These are phyloP conservation scores for Debaryomyces subglobosus DNA, from an alignment of 1,139 yeast genomes.

Conservation along the genomic window DNA sequence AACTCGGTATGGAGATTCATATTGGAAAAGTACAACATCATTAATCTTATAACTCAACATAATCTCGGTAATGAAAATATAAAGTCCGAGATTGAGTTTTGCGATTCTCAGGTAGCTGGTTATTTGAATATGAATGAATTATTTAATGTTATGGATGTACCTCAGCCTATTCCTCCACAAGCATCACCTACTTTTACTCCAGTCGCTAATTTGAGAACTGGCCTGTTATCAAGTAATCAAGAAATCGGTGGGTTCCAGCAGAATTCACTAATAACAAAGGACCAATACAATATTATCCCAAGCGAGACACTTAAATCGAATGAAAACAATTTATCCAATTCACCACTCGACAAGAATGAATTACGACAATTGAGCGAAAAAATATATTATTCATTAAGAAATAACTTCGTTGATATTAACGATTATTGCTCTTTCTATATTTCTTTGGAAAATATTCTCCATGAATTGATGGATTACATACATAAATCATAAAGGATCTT, in stretches of 20 bases:
- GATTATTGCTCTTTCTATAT: conserved; percentile 51
- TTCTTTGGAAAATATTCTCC: conserved; percentile 44
- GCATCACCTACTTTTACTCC: not conserved
- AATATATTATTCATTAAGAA: conserved; percentile 44
- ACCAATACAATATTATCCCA: not conserved
- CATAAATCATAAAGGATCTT: conserved; percentile 15
- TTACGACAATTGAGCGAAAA: conserved; percentile 40
- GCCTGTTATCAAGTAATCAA: not conserved
- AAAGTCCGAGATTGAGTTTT: conserved; percentile 33
- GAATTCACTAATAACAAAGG: conserved; percentile 6
- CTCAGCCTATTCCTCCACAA: conserved; percentile 32
- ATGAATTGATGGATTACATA: conserved; percentile 43
- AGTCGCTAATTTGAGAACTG: not conserved
- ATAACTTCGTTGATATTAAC: conserved; percentile 49
- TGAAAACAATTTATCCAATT: not conserved
- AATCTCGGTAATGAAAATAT: conserved; percentile 20
- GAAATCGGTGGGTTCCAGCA: not conserved
- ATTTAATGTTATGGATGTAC: conserved; percentile 48
- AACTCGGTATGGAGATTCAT: conserved; percentile 50
- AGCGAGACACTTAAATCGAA: not conserved
- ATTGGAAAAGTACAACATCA: conserved; percentile 38
- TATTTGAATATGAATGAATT: conserved; percentile 44
- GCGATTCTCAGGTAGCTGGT: conserved; percentile 46
- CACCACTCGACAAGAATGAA: conserved; percentile 22
- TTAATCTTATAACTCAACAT: conserved; percentile 33